Evolutionary conservation across 495 filamentous ascomycete genomes (phyloP).

Genomic region (Opeltia flavorubescens): DNA sequence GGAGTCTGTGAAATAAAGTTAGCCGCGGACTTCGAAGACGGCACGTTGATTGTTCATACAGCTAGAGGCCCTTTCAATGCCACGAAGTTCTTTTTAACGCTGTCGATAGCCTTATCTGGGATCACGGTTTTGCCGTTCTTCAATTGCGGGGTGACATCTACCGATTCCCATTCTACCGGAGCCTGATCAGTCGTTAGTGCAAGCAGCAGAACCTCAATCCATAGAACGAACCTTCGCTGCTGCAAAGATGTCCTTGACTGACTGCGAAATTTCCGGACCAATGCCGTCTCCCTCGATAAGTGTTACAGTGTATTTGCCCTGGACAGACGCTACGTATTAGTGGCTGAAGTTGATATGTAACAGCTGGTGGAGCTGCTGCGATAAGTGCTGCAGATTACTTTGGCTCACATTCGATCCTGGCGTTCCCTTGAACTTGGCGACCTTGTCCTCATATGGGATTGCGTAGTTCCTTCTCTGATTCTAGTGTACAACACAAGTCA

Average conservation of each 20-base stretch:
- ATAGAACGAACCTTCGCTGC: conserved; percentile 64
- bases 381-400: background rate
- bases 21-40: too few relatives aligned
- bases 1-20: conserved; percentile 49
- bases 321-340: conserved; percentile 4
- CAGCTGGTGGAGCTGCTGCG: background rate
- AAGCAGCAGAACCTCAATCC: conserved; percentile 5
- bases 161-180: conserved; percentile 90
- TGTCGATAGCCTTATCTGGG: conserved; percentile 76
- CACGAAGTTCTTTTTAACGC: conserved; percentile 82
- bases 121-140: conserved; percentile 91
- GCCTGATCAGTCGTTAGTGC: conserved; percentile 42
- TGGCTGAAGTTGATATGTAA: background rate
- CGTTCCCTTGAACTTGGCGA: conserved; percentile 83
- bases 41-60: conserved; percentile 36
- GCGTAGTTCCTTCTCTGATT: conserved; percentile 1
- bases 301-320: conserved; percentile 92
- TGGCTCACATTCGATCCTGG: conserved; percentile 68
- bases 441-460: conserved; percentile 45
- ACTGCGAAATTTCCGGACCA: conserved; percentile 91
- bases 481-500: conserved; percentile 13
- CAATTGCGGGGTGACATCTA: conserved; percentile 84
- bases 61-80: conserved; percentile 95
- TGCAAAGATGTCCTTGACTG: conserved; percentile 93
- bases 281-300: conserved; percentile 98